Conservation (phyloP, 257 asterid genomes). For the Paraleonurus japonicus region DNA sequence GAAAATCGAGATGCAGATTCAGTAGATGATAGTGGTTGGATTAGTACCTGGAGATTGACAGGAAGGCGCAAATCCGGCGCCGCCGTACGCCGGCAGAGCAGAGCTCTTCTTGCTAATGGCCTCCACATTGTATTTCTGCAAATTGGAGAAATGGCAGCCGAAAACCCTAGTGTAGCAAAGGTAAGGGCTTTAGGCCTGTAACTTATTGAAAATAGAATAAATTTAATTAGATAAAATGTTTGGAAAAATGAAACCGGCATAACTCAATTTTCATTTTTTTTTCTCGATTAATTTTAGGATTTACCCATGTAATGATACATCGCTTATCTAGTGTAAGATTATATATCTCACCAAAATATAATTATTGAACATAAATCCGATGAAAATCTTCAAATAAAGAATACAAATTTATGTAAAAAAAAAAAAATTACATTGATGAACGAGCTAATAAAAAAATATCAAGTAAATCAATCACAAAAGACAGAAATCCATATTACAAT, state of each 20-base stretch:
- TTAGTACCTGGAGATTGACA: slow-evolving; percentile 25
- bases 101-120: slow-evolving; percentile 39
- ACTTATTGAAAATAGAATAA: not conserved
- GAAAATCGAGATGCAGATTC: slow-evolving; percentile 31
- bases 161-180: slow-evolving; percentile 27
- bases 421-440: too few relatives aligned
- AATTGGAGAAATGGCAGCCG: slow-evolving; percentile 23
- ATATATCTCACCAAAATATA: too few relatives aligned
- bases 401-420: too few relatives aligned
- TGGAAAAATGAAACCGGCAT: not conserved
- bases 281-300: too few relatives aligned
- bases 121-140: slow-evolving; percentile 50
- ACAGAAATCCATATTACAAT: too few relatives aligned
- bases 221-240: not conserved
- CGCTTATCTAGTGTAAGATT: too few relatives aligned
- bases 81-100: slow-evolving; percentile 33
- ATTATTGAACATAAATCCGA: too few relatives aligned
- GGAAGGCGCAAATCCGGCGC: slow-evolving; percentile 23
- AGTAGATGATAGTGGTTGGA: slow-evolving; percentile 18
- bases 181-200: not conserved
- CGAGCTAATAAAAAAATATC: too few relatives aligned
- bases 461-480: too few relatives aligned
- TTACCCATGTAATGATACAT: too few relatives aligned
- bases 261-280: too few relatives aligned
- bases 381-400: too few relatives aligned